Conservation (phyloP, 306 rosid species). For the Malus sieversii region DNA sequence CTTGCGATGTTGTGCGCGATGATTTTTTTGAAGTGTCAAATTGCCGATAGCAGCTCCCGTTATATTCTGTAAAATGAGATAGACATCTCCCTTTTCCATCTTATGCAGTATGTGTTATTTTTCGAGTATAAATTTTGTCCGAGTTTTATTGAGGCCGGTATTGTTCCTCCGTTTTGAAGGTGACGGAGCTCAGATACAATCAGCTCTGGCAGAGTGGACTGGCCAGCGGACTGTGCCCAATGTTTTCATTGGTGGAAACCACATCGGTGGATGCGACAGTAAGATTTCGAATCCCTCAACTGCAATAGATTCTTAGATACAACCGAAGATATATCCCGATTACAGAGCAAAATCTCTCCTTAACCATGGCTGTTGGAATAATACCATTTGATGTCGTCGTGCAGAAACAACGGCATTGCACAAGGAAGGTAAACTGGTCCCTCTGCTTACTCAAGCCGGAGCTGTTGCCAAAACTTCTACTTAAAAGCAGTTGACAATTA, state of each 20-base stretch:
- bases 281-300: conserved; percentile 14
- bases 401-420: conserved; percentile 55
- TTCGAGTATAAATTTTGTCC: neutral
- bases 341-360: no score
- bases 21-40: no score
- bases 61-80: no score
- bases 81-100: no score
- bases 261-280: conserved; percentile 92
- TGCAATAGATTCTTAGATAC: no score
- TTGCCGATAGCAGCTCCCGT: no score
- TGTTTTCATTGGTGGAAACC: conserved; percentile 84
- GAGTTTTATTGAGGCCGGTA: neutral
- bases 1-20: neutral
- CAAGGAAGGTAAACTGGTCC: conserved; percentile 55
- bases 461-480: conserved; percentile 37
- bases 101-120: no score
- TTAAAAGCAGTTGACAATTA: neutral
- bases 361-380: neutral
- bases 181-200: conserved; percentile 67
- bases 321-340: no score
- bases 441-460: conserved; percentile 64
- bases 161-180: conserved; percentile 38
- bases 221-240: conserved; percentile 83
- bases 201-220: conserved; percentile 62
- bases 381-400: conserved; percentile 1